Percentiles rank a stretch among this genome's conserved stretches.
Conservation (phyloP, 805 yeast genomes). For the Gaillardinia entomophila region DNA sequence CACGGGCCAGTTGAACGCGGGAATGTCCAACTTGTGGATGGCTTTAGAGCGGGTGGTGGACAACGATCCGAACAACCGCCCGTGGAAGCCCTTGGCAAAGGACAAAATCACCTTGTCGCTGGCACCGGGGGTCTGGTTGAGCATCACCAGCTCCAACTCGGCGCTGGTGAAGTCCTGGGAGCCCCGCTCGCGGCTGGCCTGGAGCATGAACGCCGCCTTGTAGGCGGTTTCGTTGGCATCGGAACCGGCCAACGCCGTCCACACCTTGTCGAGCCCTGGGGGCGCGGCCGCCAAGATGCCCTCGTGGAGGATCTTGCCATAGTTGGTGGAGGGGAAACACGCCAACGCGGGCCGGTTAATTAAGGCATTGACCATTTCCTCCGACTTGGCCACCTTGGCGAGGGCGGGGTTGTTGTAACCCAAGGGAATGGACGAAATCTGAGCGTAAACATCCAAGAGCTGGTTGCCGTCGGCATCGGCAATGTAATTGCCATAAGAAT, state of each 20-base stretch:
- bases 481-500: conserved; percentile 36
- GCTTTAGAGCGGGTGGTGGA: conserved; percentile 55
- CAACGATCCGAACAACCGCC: conserved; percentile 50
- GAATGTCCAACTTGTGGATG: conserved; percentile 52
- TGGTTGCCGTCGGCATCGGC: conserved; percentile 38
- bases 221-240: conserved; percentile 68
- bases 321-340: conserved; percentile 57
- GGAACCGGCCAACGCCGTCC: conserved; percentile 66
- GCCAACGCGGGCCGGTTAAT: conserved; percentile 34
- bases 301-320: conserved; percentile 41
- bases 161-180: conserved; percentile 37
- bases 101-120: conserved; percentile 50
- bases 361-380: conserved; percentile 36
- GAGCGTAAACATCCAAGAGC: conserved; percentile 36
- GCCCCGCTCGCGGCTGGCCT: conserved; percentile 51
- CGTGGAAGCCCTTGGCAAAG: conserved; percentile 52
- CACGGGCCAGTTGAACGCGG: conserved; percentile 57
- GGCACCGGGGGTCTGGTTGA: conserved; percentile 46
- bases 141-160: conserved; percentile 45
- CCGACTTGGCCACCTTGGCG: conserved; percentile 30
- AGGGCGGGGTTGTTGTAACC: conserved; percentile 41
- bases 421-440: conserved; percentile 38
- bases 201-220: conserved; percentile 67
- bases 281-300: conserved; percentile 61
- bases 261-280: conserved; percentile 50